Conservation (phyloP, 1,284 basidiomycete genomes). For the Cryptococcus neoformans region DNA sequence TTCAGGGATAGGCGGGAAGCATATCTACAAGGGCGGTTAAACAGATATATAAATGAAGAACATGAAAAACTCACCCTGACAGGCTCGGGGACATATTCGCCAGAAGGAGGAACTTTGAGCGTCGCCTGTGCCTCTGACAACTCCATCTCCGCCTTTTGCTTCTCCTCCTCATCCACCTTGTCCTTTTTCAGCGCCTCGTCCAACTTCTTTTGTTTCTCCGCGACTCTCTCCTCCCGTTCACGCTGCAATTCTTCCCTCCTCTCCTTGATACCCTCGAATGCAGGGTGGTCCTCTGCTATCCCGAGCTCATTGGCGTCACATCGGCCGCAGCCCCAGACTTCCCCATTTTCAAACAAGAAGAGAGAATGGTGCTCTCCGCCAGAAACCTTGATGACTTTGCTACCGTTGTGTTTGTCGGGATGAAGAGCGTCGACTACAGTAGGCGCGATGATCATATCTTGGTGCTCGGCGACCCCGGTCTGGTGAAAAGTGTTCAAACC, state of each 20-base stretch:
- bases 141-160: slow-evolving; percentile 37
- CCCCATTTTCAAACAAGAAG: slow-evolving; percentile 77
- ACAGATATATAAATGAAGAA: slow-evolving; percentile 23
- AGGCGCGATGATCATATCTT: slow-evolving; percentile 64
- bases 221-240: slow-evolving; percentile 35
- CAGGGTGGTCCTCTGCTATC: slow-evolving; percentile 59
- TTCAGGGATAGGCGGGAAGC: slow-evolving; percentile 59
- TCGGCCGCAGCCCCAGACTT: slow-evolving; percentile 78
- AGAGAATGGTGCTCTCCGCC: slow-evolving; percentile 80
- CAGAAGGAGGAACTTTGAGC: slow-evolving; percentile 52
- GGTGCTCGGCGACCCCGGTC: slow-evolving; percentile 54
- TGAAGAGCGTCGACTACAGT: slow-evolving; percentile 64
- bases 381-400: slow-evolving; percentile 58
- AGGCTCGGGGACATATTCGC: slow-evolving; percentile 57
- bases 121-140: slow-evolving; percentile 47
- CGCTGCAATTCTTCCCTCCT: slow-evolving; percentile 40
- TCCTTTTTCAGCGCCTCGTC: slow-evolving; percentile 23
- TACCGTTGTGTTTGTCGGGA: slow-evolving; percentile 64
- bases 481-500: slow-evolving; percentile 79
- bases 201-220: slow-evolving; percentile 23
- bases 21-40: slow-evolving; percentile 48
- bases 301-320: slow-evolving; percentile 77
- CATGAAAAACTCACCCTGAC: slow-evolving; percentile 41
- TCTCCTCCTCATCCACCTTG: slow-evolving; percentile 25
- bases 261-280: slow-evolving; percentile 53